Conservation (phyloP, 164 flowering plant species). For the Houttuynia cordata region DNA sequence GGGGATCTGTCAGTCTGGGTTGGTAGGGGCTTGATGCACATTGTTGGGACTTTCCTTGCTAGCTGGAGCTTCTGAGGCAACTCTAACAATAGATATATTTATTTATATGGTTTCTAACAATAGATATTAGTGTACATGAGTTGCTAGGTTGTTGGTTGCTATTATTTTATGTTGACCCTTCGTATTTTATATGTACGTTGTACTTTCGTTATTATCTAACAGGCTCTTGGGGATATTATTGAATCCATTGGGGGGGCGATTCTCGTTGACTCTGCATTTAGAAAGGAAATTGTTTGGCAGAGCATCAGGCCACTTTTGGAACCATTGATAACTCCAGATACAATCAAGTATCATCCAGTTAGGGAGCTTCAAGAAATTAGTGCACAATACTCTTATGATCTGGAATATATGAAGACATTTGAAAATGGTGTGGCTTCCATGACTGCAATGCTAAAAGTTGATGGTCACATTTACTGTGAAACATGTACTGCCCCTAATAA, state of each 20-base stretch:
- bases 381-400: constrained; percentile 16
- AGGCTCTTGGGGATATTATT: constrained; percentile 90
- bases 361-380: constrained; percentile 47
- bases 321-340: constrained; percentile 55
- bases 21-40: no score
- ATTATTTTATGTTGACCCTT: no score
- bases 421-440: constrained; percentile 16
- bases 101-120: no score
- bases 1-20: no score
- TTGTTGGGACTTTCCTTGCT: no score
- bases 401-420: constrained; percentile 1
- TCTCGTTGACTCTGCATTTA: constrained; percentile 57
- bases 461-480: constrained; percentile 20
- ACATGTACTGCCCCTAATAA: constrained; percentile 25
- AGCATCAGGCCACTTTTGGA: constrained; percentile 61
- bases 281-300: constrained; percentile 40
- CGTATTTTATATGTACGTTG: no score
- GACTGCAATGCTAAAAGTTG: constrained; percentile 37
- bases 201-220: not conserved
- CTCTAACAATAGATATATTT: no score
- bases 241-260: constrained; percentile 92
- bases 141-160: no score
- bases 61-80: no score
- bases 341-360: constrained; percentile 42
- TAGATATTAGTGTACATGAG: no score